Evolutionary conservation across 805 yeast genomes (phyloP).

Genomic region (Zygosaccharomyces bisporus): DNA sequence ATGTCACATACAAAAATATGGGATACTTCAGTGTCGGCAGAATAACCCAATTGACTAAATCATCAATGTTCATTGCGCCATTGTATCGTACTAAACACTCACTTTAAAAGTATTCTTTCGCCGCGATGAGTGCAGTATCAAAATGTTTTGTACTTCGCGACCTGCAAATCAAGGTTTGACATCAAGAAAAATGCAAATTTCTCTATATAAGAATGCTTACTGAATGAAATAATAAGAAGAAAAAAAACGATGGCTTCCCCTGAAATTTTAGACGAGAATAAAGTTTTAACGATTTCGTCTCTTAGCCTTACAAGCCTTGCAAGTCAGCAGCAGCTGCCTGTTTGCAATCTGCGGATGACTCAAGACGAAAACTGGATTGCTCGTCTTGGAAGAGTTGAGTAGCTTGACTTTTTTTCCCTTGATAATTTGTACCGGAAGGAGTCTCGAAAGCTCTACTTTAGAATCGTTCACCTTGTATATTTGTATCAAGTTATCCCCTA

Average conservation of each 20-base stretch:
- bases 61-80: constrained; percentile 19
- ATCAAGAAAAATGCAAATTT: background rate
- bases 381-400: constrained; percentile 38
- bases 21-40: constrained; percentile 25
- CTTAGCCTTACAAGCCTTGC: constrained; percentile 17
- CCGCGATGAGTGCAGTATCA: background rate
- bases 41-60: constrained; percentile 14
- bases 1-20: constrained; percentile 12
- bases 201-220: background rate
- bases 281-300: background rate
- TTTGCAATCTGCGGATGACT: constrained; percentile 65
- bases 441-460: constrained; percentile 27
- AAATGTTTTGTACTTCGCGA: too few relatives aligned
- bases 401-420: constrained; percentile 62
- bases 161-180: background rate
- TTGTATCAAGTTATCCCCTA: constrained; percentile 66
- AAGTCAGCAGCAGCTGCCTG: constrained; percentile 49
- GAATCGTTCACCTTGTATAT: constrained; percentile 48
- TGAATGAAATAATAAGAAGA: background rate
- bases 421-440: constrained; percentile 60
- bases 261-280: too few relatives aligned
- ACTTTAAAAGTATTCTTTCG: too few relatives aligned
- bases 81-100: too few relatives aligned
- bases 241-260: too few relatives aligned
- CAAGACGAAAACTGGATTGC: constrained; percentile 43